Conservation (phyloP, 208 protist genomes). For the Leishmania martiniquensis region DNA sequence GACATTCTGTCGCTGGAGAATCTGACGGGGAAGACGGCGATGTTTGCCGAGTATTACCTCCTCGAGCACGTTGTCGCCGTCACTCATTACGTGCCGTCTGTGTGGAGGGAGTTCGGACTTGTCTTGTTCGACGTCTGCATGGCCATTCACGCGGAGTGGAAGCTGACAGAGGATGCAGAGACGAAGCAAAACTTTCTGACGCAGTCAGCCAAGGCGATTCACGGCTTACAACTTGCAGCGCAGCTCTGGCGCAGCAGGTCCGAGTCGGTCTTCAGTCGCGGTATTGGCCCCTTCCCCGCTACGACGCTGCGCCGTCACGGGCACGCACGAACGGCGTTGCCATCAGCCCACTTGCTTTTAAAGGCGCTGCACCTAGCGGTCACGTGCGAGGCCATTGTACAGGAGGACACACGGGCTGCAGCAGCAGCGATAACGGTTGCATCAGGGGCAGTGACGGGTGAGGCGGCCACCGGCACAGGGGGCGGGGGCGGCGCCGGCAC, state of each 20-base stretch:
- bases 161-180: slow-evolving; percentile 55
- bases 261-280: slow-evolving; percentile 42
- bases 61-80: slow-evolving; percentile 76
- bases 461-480: not conserved
- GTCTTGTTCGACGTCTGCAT: slow-evolving; percentile 87
- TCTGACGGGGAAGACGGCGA: slow-evolving; percentile 45
- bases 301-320: slow-evolving; percentile 56
- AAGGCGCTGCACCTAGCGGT: slow-evolving; percentile 81
- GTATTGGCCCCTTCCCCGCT: slow-evolving; percentile 72
- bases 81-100: slow-evolving; percentile 51
- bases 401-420: slow-evolving; percentile 17
- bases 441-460: not conserved
- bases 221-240: slow-evolving; percentile 73
- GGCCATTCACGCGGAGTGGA: slow-evolving; percentile 85
- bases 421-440: not conserved
- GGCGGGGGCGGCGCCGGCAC: slow-evolving; percentile 9
- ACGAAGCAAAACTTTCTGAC: slow-evolving; percentile 81
- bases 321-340: slow-evolving; percentile 71
- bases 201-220: slow-evolving; percentile 82
- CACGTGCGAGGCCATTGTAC: slow-evolving; percentile 47
- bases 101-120: slow-evolving; percentile 88
- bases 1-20: slow-evolving; percentile 21
- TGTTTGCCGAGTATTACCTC: slow-evolving; percentile 83
- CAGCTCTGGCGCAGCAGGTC: slow-evolving; percentile 74
- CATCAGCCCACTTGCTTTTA: slow-evolving; percentile 65